These are phyloP conservation scores for Aureobasidium melanogenum DNA, from an alignment of 2,329 filamentous ascomycete genomes.

Conservation along the genomic window DNA sequence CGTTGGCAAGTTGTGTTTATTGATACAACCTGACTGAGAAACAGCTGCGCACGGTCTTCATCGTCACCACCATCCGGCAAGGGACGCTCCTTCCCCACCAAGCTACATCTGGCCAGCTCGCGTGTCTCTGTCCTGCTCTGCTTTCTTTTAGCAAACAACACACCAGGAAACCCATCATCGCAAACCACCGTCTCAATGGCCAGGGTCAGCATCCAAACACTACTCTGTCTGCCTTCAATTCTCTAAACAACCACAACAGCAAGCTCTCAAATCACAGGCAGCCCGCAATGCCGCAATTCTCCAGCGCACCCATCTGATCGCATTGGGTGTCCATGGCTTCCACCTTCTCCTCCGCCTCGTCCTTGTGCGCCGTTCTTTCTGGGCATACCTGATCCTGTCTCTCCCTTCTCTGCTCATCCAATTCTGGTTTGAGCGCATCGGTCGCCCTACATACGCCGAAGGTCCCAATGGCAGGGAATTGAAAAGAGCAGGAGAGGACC, in stretches of 20 bases:
- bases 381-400: slow-evolving; percentile 64
- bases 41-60: background rate
- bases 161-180: background rate
- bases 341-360: slow-evolving; percentile 64
- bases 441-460: slow-evolving; percentile 64
- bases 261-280: slow-evolving; percentile 54
- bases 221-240: background rate
- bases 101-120: background rate
- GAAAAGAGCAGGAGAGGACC: slow-evolving; percentile 72
- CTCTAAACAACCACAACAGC: slow-evolving; percentile 25
- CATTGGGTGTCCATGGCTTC: slow-evolving; percentile 59
- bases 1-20: slow-evolving; percentile 7
- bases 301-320: slow-evolving; percentile 71
- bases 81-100: background rate
- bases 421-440: slow-evolving; percentile 74
- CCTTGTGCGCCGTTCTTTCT: slow-evolving; percentile 42
- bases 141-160: background rate
- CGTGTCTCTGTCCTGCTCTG: background rate
- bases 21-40: slow-evolving; percentile 1
- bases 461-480: slow-evolving; percentile 51
- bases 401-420: slow-evolving; percentile 70
- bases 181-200: background rate
- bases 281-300: slow-evolving; percentile 70
- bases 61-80: background rate
- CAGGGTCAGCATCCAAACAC: background rate